These are phyloP conservation scores for Zymoseptoria passerinii DNA, from an alignment of 2,329 filamentous ascomycete genomes.

Conservation along the genomic window DNA sequence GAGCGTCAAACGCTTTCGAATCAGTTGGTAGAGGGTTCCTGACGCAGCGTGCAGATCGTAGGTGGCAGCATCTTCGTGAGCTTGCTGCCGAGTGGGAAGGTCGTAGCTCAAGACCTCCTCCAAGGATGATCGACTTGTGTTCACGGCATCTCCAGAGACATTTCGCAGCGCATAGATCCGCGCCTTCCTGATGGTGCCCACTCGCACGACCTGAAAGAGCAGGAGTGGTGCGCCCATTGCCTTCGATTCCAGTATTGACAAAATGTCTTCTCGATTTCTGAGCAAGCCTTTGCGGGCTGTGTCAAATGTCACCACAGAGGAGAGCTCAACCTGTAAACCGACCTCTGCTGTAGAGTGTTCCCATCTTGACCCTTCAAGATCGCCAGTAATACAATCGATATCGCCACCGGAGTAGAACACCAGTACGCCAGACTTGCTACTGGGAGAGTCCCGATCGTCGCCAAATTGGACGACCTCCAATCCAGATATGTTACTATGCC, in stretches of 20 bases:
- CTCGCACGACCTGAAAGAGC: constrained; percentile 15
- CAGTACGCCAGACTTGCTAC: constrained; percentile 12
- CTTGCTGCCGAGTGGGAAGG: constrained; percentile 12
- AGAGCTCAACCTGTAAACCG: constrained; percentile 19
- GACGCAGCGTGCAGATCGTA: constrained; percentile 45
- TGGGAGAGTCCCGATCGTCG: not conserved
- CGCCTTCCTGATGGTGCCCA: constrained; percentile 5
- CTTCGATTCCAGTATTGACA: constrained; percentile 30
- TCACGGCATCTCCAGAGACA: constrained; percentile 6
- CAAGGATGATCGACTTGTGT: constrained; percentile 8
- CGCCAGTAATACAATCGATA: constrained; percentile 25
- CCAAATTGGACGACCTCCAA: constrained; percentile 15
- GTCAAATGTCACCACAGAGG: constrained; percentile 25
- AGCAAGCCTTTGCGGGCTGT: constrained; percentile 38
- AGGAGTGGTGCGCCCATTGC: constrained; percentile 7
- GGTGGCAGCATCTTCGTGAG: constrained; percentile 4
- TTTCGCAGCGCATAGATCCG: constrained; percentile 15
- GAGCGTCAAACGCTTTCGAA: constrained; percentile 46
- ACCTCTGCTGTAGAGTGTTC: constrained; percentile 13
- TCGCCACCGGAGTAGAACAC: constrained; percentile 25
- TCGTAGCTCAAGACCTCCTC: constrained; percentile 17
- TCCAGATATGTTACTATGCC: constrained; percentile 21
- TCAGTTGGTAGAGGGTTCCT: constrained; percentile 55
- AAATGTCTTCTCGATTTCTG: constrained; percentile 37
- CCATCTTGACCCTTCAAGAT: constrained; percentile 23